These are phyloP conservation scores for Earliella scabrosa DNA, from an alignment of 1,284 basidiomycete genomes.

Conservation along the genomic window DNA sequence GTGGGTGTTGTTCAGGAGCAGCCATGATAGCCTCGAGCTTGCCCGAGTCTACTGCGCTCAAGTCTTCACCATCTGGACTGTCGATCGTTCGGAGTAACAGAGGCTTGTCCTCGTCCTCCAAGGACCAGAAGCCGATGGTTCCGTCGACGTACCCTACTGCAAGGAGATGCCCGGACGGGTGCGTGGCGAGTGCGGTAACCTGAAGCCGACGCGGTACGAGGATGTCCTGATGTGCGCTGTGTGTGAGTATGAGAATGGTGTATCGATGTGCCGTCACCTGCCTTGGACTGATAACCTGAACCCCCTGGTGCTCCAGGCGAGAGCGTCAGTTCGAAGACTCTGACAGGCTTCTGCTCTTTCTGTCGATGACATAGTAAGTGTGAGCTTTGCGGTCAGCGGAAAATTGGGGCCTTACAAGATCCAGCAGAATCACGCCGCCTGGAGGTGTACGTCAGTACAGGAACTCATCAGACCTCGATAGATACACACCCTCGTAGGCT, in stretches of 20 bases:
- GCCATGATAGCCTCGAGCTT: slow-evolving; percentile 50
- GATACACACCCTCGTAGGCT: slow-evolving; percentile 72
- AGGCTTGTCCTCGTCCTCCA: slow-evolving; percentile 82
- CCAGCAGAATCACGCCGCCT: not conserved
- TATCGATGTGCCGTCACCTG: slow-evolving; percentile 27
- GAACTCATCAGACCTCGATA: not conserved
- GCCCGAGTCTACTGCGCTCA: slow-evolving; percentile 53
- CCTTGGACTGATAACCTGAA: slow-evolving; percentile 58
- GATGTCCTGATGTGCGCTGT: slow-evolving; percentile 49
- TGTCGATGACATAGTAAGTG: slow-evolving; percentile 26
- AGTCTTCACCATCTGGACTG: slow-evolving; percentile 43
- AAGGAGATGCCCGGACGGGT: slow-evolving; percentile 74
- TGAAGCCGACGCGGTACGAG: slow-evolving; percentile 72
- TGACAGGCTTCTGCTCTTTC: slow-evolving; percentile 62
- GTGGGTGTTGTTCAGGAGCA: slow-evolving; percentile 16
- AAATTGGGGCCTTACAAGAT: not conserved
- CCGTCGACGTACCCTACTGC: slow-evolving; percentile 86
- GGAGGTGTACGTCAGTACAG: not conserved
- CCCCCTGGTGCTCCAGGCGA: slow-evolving; percentile 85
- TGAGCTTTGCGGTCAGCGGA: not conserved
- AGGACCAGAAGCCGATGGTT: slow-evolving; percentile 85
- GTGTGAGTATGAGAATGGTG: not conserved
- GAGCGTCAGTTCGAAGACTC: slow-evolving; percentile 69
- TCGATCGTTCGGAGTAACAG: slow-evolving; percentile 79
- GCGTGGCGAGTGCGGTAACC: slow-evolving; percentile 74